Conservation (phyloP, 1,139 yeast genomes). For the Geotrichum restrictum region DNA sequence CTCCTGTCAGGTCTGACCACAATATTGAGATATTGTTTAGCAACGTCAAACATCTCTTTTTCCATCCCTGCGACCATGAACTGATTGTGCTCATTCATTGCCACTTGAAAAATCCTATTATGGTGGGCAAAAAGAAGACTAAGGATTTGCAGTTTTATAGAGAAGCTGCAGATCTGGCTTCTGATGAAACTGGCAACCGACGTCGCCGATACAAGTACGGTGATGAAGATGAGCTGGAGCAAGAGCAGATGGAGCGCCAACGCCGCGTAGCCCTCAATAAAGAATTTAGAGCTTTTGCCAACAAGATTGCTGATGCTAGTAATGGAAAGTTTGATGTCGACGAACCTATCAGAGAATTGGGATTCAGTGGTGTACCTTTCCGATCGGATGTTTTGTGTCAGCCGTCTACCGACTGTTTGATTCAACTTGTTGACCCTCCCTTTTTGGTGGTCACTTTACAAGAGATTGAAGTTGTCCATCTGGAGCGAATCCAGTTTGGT, state of each 20-base stretch:
- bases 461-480: conserved; percentile 90
- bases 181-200: conserved; percentile 95
- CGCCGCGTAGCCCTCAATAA: conserved; percentile 86
- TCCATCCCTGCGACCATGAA: conserved; percentile 96
- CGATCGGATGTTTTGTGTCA: conserved; percentile 91
- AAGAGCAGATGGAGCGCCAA: conserved; percentile 96
- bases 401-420: conserved; percentile 95
- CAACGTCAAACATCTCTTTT: conserved; percentile 87
- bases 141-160: conserved; percentile 93
- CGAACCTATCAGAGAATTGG: conserved; percentile 91
- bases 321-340: conserved; percentile 73
- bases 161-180: conserved; percentile 94
- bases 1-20: conserved; percentile 76
- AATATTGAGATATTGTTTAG: conserved; percentile 83
- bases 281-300: conserved; percentile 87
- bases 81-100: conserved; percentile 88
- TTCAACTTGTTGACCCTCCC: conserved; percentile 92
- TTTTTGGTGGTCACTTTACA: conserved; percentile 85
- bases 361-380: conserved; percentile 96
- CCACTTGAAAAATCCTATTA: conserved; percentile 85
- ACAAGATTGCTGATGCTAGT: conserved; percentile 83
- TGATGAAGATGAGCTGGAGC: conserved; percentile 97
- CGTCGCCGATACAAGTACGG: conserved; percentile 89
- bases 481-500: conserved; percentile 97
- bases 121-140: conserved; percentile 94